Evolutionary conservation across 2,329 filamentous ascomycete species (phyloP).

Genomic region (Metarhizium album): DNA sequence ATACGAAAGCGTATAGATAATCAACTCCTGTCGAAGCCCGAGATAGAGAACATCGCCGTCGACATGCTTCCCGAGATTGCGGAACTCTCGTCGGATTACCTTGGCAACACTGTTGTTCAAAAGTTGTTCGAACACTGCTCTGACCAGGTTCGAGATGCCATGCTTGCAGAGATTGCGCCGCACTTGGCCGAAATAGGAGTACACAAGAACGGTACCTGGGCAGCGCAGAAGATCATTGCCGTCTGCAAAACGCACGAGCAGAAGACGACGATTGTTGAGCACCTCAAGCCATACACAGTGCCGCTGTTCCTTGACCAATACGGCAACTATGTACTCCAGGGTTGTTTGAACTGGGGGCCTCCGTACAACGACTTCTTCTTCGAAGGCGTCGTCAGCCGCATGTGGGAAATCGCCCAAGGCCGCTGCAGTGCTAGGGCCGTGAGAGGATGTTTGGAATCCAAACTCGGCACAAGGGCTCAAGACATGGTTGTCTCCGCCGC

Average conservation of each 20-base stretch:
- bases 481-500: slow-evolving; percentile 88
- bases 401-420: slow-evolving; percentile 90
- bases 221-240: slow-evolving; percentile 98
- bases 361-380: slow-evolving; percentile 96
- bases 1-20: slow-evolving; percentile 98
- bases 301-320: slow-evolving; percentile 95
- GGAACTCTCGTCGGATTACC: slow-evolving; percentile 87
- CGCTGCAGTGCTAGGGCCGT: slow-evolving; percentile 92
- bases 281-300: slow-evolving; percentile 75
- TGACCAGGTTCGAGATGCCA: slow-evolving; percentile 78
- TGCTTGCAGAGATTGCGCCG: slow-evolving; percentile 79
- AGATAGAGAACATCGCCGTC: slow-evolving; percentile 85
- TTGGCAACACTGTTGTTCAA: slow-evolving; percentile 98
- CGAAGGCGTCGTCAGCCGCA: slow-evolving; percentile 85
- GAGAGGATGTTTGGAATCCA: slow-evolving; percentile 92
- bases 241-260: slow-evolving; percentile 78
- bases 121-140: slow-evolving; percentile 97
- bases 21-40: slow-evolving; percentile 69
- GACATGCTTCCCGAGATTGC: slow-evolving; percentile 96
- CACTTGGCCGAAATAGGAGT: slow-evolving; percentile 94
- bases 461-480: slow-evolving; percentile 89
- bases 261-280: slow-evolving; percentile 74
- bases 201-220: slow-evolving; percentile 99
- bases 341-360: slow-evolving; percentile 81
- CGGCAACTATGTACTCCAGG: slow-evolving; percentile 96